Evolutionary conservation across 352 stramenopile genomes (phyloP).

Genomic region (Phytophthora pini): DNA sequence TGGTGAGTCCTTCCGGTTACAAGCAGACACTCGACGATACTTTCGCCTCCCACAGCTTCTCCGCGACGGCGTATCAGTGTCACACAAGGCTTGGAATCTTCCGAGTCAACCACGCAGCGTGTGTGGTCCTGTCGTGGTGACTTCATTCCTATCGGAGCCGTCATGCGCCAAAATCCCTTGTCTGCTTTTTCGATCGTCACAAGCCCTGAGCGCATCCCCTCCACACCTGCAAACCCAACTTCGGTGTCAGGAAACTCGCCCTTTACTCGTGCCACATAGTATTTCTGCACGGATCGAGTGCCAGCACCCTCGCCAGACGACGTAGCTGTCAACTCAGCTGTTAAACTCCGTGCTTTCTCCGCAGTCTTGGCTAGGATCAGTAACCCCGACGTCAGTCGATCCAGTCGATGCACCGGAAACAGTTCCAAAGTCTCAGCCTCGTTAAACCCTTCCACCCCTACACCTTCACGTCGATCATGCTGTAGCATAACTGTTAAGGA

Average conservation of each 20-base stretch:
- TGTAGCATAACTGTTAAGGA: slow-evolving; percentile 74
- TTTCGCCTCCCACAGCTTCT: slow-evolving; percentile 37
- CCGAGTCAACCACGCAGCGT: slow-evolving; percentile 30
- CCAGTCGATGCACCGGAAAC: slow-evolving; percentile 92
- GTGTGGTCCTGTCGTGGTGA: slow-evolving; percentile 32
- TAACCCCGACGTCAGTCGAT: slow-evolving; percentile 92
- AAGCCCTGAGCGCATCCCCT: slow-evolving; percentile 19
- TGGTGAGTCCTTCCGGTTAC: slow-evolving; percentile 95
- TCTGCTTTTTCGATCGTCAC: slow-evolving; percentile 19
- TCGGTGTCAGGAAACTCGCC: slow-evolving; percentile 46
- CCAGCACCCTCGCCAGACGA: slow-evolving; percentile 17
- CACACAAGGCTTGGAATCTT: slow-evolving; percentile 43
- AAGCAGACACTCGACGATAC: slow-evolving; percentile 90
- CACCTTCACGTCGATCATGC: slow-evolving; percentile 15
- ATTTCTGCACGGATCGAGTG: slow-evolving; percentile 51
- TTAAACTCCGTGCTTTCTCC: slow-evolving; percentile 49
- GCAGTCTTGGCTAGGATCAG: slow-evolving; percentile 61
- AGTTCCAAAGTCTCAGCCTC: slow-evolving; percentile 45
- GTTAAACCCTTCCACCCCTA: slow-evolving; percentile 2
- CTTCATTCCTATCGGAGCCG: slow-evolving; percentile 46
- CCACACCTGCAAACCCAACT: slow-evolving; percentile 14
- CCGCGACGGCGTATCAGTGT: slow-evolving; percentile 47
- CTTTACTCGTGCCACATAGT: slow-evolving; percentile 58
- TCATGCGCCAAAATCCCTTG: slow-evolving; percentile 44
- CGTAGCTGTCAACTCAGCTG: slow-evolving; percentile 42